Percentiles rank a stretch among this genome's conserved stretches.
These are phyloP conservation scores for Diplodia sapinea DNA, from an alignment of 2,329 filamentous ascomycete species.

Conservation along the genomic window DNA sequence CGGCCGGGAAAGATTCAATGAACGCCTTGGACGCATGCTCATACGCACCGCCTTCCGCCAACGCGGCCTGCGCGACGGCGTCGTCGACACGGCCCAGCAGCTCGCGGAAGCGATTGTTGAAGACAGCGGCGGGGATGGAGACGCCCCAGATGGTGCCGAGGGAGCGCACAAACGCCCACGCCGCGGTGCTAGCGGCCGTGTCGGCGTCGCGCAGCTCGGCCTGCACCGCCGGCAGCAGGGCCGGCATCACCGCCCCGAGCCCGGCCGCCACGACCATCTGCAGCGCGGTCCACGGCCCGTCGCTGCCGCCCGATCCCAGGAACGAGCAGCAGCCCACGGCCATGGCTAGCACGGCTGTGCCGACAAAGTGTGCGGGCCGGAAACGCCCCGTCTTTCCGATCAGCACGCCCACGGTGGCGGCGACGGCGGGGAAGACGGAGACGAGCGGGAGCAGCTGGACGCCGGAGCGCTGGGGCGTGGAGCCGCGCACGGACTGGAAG, in stretches of 20 bases:
- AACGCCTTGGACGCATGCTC: constrained; percentile 24
- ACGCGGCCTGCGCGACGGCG: constrained; percentile 15
- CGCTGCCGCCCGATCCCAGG: constrained; percentile 31
- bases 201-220: constrained; percentile 39
- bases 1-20: constrained; percentile 30
- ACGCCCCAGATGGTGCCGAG: constrained; percentile 42
- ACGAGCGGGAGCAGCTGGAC: constrained; percentile 47
- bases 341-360: constrained; percentile 37
- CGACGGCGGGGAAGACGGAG: constrained; percentile 38
- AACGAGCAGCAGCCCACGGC: constrained; percentile 37
- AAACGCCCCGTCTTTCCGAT: constrained; percentile 42
- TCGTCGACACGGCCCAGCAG: constrained; percentile 34
- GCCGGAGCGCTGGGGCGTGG: constrained; percentile 48
- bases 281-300: constrained; percentile 36
- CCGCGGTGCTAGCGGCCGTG: constrained; percentile 36
- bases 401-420: constrained; percentile 37
- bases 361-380: constrained; percentile 32
- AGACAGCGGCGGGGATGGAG: constrained; percentile 41
- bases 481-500: constrained; percentile 50
- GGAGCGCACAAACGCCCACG: constrained; percentile 43
- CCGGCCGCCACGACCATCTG: constrained; percentile 40
- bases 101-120: constrained; percentile 38
- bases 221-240: constrained; percentile 42
- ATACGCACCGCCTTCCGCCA: constrained; percentile 40
- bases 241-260: constrained; percentile 39